phyloP scores from a whole-genome alignment of 2,329 filamentous ascomycete species.

The Epichloe coenophiala region DNA sequence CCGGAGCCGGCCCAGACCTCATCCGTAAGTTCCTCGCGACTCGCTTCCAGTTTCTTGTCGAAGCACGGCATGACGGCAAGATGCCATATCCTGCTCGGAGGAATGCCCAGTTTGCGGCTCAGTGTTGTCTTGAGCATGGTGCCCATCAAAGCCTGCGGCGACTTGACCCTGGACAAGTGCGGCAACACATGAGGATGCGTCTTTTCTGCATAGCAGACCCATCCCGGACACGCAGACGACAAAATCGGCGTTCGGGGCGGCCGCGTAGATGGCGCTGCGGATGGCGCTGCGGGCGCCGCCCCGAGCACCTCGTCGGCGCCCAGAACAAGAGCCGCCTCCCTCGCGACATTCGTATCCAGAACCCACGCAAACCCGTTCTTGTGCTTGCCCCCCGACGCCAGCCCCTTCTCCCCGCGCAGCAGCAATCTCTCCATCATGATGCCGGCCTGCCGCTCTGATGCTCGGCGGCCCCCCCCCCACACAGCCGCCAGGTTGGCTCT shows the following conservation, averaged over 20 bases:
- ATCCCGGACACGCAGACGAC: constrained; percentile 86
- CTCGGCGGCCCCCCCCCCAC: too few relatives aligned
- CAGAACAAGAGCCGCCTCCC: constrained; percentile 71
- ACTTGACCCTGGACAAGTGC: constrained; percentile 83
- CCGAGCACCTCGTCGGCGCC: constrained; percentile 57
- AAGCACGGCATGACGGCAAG: constrained; percentile 96
- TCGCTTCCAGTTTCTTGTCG: constrained; percentile 96
- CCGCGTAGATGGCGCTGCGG: too few relatives aligned
- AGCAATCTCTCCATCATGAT: too few relatives aligned
- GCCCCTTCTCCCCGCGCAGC: constrained; percentile 52
- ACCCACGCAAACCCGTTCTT: constrained; percentile 78
- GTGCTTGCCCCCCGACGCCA: constrained; percentile 56
- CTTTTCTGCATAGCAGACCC: constrained; percentile 98
- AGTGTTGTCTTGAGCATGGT: constrained; percentile 81
- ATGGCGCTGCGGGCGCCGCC: too few relatives aligned
- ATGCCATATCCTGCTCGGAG: constrained; percentile 80
- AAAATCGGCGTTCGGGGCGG: too few relatives aligned
- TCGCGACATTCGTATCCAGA: constrained; percentile 73
- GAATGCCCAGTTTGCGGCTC: constrained; percentile 55
- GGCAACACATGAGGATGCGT: constrained; percentile 89
- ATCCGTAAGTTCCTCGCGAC: constrained; percentile 81
- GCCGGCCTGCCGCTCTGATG: too few relatives aligned
- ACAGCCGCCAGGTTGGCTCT: constrained; percentile 80
- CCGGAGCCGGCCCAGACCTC: constrained; percentile 50
- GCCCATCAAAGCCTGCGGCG: constrained; percentile 81